A percentile compares a stretch with the other conserved stretches of the same genome.
Conservation (phyloP, 495 filamentous ascomycete species). For the Aspergillus haitiensis region DNA sequence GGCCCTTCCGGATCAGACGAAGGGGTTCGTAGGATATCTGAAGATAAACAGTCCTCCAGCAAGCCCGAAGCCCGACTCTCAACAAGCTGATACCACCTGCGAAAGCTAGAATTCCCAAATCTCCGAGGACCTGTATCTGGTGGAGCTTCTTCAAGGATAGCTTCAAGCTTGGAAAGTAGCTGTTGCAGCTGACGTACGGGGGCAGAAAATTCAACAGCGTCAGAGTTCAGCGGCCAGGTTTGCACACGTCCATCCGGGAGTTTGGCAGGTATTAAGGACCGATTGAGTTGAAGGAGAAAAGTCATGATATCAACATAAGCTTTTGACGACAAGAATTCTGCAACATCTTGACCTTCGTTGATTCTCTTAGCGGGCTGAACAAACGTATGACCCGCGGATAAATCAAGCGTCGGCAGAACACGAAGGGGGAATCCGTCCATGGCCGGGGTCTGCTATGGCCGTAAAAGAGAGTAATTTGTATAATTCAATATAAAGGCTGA, state of each 20-base stretch:
- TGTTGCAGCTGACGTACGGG: constrained; percentile 63
- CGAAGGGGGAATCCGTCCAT: constrained; percentile 28
- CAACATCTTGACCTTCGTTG: constrained; percentile 75
- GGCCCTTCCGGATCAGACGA: constrained; percentile 28
- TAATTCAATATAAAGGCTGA: neutral
- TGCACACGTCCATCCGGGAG: constrained; percentile 39
- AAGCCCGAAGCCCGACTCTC: constrained; percentile 57
- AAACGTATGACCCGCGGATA: constrained; percentile 34
- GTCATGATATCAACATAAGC: constrained; percentile 83
- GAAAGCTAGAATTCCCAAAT: constrained; percentile 89
- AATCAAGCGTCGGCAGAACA: constrained; percentile 34
- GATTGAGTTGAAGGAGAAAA: constrained; percentile 88
- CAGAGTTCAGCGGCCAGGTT: constrained; percentile 55
- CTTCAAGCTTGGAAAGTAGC: constrained; percentile 60
- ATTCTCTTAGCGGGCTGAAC: constrained; percentile 65
- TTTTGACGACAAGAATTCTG: constrained; percentile 69
- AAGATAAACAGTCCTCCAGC: constrained; percentile 61
- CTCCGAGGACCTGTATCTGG: constrained; percentile 81
- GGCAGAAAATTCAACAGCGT: constrained; percentile 52
- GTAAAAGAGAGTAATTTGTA: no score
- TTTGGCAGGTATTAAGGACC: constrained; percentile 75
- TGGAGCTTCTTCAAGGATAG: constrained; percentile 73
- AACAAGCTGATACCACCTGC: constrained; percentile 74
- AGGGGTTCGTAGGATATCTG: constrained; percentile 44
- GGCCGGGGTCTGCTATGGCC: constrained; percentile 30